phyloP scores from a whole-genome alignment of 768 basidiomycete genomes.

The Leccinellum luteum region DNA sequence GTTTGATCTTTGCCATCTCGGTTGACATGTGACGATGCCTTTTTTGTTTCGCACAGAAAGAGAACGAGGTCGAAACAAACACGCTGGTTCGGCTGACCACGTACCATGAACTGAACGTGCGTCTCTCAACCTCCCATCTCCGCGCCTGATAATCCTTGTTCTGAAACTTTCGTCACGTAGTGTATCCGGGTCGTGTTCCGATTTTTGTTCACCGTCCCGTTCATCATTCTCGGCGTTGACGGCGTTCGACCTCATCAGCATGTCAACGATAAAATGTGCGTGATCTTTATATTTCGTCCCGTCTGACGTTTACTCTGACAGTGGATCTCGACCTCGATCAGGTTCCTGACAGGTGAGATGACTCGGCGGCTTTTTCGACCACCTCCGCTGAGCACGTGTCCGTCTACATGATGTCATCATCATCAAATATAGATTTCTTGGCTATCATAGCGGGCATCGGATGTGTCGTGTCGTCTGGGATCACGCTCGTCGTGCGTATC shows the following conservation, averaged over 20 bases:
- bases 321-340: conserved; percentile 6
- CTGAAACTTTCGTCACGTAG: conserved; percentile 34
- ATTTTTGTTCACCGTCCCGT: conserved; percentile 63
- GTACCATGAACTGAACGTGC: conserved; percentile 79
- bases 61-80: conserved; percentile 57
- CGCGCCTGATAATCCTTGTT: not conserved
- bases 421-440: conserved; percentile 48
- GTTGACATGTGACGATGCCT: not conserved
- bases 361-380: not conserved
- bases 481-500: conserved; percentile 66
- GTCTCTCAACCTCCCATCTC: conserved; percentile 25
- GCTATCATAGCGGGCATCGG: conserved; percentile 58
- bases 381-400: not conserved
- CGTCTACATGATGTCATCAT: not conserved
- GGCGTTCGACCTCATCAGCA: conserved; percentile 60
- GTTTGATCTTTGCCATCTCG: not conserved
- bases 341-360: conserved; percentile 26
- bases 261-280: conserved; percentile 61
- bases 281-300: not conserved
- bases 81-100: conserved; percentile 74
- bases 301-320: not conserved
- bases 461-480: conserved; percentile 61
- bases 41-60: conserved; percentile 39
- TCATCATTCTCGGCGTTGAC: conserved; percentile 66
- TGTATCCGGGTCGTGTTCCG: conserved; percentile 71